Percentiles rank a stretch among this genome's conserved stretches.
These are phyloP conservation scores for Macrolepiota fuliginosa DNA, from an alignment of 768 basidiomycete species.

Conservation along the genomic window DNA sequence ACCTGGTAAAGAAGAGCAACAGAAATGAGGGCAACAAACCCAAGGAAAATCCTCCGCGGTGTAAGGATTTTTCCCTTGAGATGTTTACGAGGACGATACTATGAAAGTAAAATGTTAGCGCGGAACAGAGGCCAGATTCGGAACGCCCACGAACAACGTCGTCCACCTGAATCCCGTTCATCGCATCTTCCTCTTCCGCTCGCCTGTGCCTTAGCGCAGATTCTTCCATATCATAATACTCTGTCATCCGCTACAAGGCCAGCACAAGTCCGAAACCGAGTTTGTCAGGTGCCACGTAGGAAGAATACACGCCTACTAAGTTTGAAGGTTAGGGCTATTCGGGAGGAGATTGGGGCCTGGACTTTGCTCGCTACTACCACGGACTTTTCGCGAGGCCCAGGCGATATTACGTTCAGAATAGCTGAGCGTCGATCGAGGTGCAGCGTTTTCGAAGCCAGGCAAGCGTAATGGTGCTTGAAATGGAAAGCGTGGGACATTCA, in stretches of 20 bases:
- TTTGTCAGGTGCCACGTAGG: slow-evolving; percentile 7
- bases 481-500: not conserved
- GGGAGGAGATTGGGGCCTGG: not conserved
- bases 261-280: not conserved
- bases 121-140: not conserved
- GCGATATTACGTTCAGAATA: not conserved
- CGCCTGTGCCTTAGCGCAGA: slow-evolving; percentile 9
- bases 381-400: not conserved
- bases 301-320: not conserved
- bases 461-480: not conserved
- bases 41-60: not conserved
- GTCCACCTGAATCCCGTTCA: not conserved
- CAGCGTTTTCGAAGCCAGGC: not conserved
- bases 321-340: not conserved
- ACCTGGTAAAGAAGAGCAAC: slow-evolving; percentile 4
- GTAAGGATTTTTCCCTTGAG: not conserved
- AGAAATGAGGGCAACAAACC: not conserved
- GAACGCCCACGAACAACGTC: not conserved
- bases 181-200: not conserved
- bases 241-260: not conserved
- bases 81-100: not conserved
- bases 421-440: not conserved
- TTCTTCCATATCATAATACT: slow-evolving; percentile 1
- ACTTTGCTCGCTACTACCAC: not conserved
- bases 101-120: not conserved